phyloP scores from a whole-genome alignment of 1,139 yeast species.

The Geotrichum aggregatum region DNA sequence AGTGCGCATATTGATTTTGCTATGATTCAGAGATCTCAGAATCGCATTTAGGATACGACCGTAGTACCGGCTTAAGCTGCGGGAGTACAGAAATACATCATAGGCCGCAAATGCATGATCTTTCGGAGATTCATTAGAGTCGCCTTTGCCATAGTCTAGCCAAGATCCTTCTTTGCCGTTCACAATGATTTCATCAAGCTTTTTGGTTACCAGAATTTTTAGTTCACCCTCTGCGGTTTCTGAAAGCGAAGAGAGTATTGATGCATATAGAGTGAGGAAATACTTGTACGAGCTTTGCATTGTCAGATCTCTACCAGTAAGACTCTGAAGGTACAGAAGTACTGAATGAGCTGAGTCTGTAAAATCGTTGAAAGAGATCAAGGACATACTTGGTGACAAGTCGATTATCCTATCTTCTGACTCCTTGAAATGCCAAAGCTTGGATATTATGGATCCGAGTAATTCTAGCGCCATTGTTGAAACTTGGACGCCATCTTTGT shows the following conservation, averaged over 20 bases:
- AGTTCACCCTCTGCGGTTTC: slow-evolving; percentile 17
- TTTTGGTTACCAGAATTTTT: slow-evolving; percentile 3
- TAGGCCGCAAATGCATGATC: slow-evolving; percentile 18
- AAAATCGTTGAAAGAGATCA: slow-evolving; percentile 17
- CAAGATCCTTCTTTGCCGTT: slow-evolving; percentile 24
- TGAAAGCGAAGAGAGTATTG: slow-evolving; percentile 18
- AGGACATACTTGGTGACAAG: slow-evolving; percentile 16
- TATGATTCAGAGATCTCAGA: slow-evolving; percentile 47
- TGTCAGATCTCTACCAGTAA: slow-evolving; percentile 21
- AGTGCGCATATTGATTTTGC: slow-evolving; percentile 58
- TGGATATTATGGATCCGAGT: slow-evolving; percentile 53
- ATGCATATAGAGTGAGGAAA: slow-evolving; percentile 21
- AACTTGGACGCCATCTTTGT: slow-evolving; percentile 23
- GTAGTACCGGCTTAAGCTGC: slow-evolving; percentile 45
- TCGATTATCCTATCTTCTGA: slow-evolving; percentile 19
- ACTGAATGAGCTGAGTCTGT: slow-evolving; percentile 15
- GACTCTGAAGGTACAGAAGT: slow-evolving; percentile 24
- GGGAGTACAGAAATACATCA: slow-evolving; percentile 18
- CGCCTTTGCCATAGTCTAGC: slow-evolving; percentile 18
- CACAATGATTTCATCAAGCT: slow-evolving; percentile 13
- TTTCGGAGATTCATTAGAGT: slow-evolving; percentile 3
- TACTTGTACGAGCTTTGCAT: slow-evolving; percentile 23
- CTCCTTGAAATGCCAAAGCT: slow-evolving; percentile 33
- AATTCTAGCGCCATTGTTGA: slow-evolving; percentile 47
- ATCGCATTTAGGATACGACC: slow-evolving; percentile 53